These are phyloP conservation scores for Ceratonia siliqua DNA, from an alignment of 306 rosid species.

Conservation along the genomic window DNA sequence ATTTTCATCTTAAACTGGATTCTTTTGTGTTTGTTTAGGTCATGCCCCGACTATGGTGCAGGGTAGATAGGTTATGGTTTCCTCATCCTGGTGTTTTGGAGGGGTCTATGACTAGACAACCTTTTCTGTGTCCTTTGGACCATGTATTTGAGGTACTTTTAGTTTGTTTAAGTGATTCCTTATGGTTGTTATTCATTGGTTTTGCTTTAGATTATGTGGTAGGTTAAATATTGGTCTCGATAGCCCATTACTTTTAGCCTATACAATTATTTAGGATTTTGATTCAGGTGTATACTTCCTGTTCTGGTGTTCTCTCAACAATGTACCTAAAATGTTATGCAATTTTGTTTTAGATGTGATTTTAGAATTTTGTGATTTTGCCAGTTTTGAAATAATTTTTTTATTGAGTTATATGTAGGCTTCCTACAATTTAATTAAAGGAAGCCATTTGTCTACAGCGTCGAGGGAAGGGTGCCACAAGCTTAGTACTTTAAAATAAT, in stretches of 20 bases:
- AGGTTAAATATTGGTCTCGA: not conserved
- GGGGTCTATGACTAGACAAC: constrained; percentile 92
- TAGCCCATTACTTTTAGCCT: not conserved
- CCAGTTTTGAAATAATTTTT: not conserved
- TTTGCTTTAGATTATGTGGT: constrained; percentile 10
- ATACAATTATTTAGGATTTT: not conserved
- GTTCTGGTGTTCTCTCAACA: not conserved
- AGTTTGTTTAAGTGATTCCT: constrained; percentile 15
- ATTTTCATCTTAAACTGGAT: constrained; percentile 32
- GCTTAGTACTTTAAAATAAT: constrained; percentile 8
- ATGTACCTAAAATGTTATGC: not conserved
- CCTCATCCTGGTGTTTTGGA: constrained; percentile 85
- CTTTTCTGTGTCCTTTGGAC: constrained; percentile 90
- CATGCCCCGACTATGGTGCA: constrained; percentile 99
- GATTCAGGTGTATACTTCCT: not conserved
- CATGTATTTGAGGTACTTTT: constrained; percentile 92
- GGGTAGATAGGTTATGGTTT: constrained; percentile 94
- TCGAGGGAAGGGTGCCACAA: not conserved
- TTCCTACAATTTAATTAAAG: not conserved
- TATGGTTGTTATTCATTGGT: constrained; percentile 5
- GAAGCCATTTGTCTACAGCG: constrained; percentile 6
- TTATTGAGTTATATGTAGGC: not conserved
- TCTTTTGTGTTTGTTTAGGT: constrained; percentile 55
- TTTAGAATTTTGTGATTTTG: not conserved
- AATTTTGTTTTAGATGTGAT: not conserved